Evolutionary conservation across 108 stramenopile genomes (phyloP), one percentile per base, ranked within the genome.

Genomic region (Cyclotella baltica): DNA sequence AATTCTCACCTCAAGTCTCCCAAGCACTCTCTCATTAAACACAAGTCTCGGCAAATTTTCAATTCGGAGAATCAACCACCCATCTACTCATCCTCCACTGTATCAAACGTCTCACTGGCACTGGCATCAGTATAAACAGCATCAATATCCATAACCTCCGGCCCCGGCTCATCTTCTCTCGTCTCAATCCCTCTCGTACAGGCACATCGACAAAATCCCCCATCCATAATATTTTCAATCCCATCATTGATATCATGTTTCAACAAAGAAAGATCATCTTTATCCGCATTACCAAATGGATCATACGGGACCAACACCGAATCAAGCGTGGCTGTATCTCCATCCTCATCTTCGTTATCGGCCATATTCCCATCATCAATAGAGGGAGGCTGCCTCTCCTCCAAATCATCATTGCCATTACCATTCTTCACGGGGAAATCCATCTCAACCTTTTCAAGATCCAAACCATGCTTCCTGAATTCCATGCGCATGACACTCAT

Each of bases 181-280:
- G 10, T 64, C 4, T 67, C 63, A 22, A 47, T 6, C 8, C 43
- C 48, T 18, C 23, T 25, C 6, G 48, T 43, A 58, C 59, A 25
- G 19, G 58, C 58, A 36, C 48, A 59, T 22, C 62, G 38, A 67
- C 75, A 76, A 15, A 67, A 16, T 2, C 57, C 48, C 16, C 66
- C 75, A 38, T 67, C 55, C 52, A 66, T 31, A 31, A 76, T 47
- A 47, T 31, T 48, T 34, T 76, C 59, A 35, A 76, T 61, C 33
- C 73, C 73, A 51, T 55, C 52, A 51, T 65, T 65, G 9, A 75
- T 64, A 56, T 75, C 73, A 43, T 52, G 63, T 43, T 63, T 63
- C 47, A 70, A 64, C 16, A 70, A 36, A 4, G 50, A 52, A 0
- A 77, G 20, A 37, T 63, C 52, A 43, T 72, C 77, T 23, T 29